Base-by-base conservation (phyloP, 768 basidiomycete genomes). In the Podaxis sp. region DNA sequence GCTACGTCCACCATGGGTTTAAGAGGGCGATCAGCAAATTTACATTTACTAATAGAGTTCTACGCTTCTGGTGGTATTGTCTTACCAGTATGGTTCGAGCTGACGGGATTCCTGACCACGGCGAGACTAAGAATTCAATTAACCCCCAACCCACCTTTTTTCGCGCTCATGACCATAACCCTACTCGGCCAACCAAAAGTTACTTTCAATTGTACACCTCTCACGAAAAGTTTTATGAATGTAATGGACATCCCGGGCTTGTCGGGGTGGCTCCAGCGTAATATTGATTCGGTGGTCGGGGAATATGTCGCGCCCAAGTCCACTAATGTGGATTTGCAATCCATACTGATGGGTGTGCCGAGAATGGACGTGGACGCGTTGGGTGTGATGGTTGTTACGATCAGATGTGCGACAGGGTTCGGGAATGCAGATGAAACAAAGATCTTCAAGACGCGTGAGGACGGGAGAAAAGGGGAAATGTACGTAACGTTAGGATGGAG, bases 191-290 rank as follows among this genome's bases (percentile, higher is more conserved):
- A 89, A 5, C 91, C 91, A 0, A 77, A 79, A 38, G 81, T 89
- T 44, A 81, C 82, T 21, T 75, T 89, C 32, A 84, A 83, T 18
- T 88, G 84, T 50, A 83, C 85, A 1, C 88, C 90, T 0, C 76
- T 91, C 63, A 75, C 81, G 48, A 81, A 78, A 63, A 70, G 77
- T 5, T 81, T 90, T n/a, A 78, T 89, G 14, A 90, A 91, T 68
- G 76, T 92, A n/a, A 85, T 92, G 79, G 87, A 92, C 70, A 69
- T 92, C 1, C 90, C 90, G 0, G 81, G 85, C 55, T 72, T 93
- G 53, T 86, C 83, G 1, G 77, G 79, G 0, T 91, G 89, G 78
- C 75, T 92, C 32, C 85, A 89, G 65, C 81, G 77, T 55, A 79
- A 83, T 3, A 86, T 92, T 62, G 83, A 89, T 40, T 79, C 83